Conservation (phyloP, 257 asterid genomes). For the Gynochthodes officinalis region DNA sequence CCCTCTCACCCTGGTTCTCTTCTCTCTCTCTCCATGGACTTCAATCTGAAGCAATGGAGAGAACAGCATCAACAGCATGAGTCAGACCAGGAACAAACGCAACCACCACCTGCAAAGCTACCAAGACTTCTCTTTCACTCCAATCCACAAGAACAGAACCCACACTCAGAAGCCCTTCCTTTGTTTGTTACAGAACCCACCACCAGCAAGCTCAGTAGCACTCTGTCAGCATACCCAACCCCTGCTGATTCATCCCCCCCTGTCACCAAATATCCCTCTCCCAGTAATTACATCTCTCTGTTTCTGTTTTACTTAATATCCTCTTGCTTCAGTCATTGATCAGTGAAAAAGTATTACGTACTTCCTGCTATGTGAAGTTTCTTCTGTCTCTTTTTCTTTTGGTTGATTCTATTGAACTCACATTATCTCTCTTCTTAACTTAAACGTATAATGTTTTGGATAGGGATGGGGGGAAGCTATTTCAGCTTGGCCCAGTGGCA, state of each 20-base stretch:
- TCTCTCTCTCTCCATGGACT: conserved; percentile 52
- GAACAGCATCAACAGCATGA: conserved; percentile 35
- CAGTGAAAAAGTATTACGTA: background rate
- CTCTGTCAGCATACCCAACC: conserved; percentile 50
- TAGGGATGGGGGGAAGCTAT: conserved; percentile 61
- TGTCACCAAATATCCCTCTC: conserved; percentile 35
- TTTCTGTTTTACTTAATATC: conserved; percentile 6
- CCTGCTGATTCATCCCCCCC: conserved; percentile 39
- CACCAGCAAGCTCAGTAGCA: conserved; percentile 39
- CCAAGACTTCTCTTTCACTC: conserved; percentile 49
- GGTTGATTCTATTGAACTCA: background rate
- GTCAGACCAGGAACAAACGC: conserved; percentile 32
- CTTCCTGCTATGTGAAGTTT: conserved; percentile 9
- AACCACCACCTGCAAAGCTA: conserved; percentile 40
- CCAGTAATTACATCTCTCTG: conserved; percentile 33
- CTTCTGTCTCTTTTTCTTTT: background rate
- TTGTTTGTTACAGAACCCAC: conserved; percentile 64
- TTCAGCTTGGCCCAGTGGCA: conserved; percentile 92
- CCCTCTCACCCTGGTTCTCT: background rate
- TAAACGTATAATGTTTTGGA: background rate
- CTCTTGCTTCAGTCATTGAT: conserved; percentile 6
- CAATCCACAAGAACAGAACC: conserved; percentile 7
- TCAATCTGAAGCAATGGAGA: conserved; percentile 78
- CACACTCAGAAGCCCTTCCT: conserved; percentile 38
- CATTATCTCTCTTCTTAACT: background rate